Base-by-base conservation (phyloP, 2,329 filamentous ascomycete genomes). In the Botrytis sinoallii region DNA sequence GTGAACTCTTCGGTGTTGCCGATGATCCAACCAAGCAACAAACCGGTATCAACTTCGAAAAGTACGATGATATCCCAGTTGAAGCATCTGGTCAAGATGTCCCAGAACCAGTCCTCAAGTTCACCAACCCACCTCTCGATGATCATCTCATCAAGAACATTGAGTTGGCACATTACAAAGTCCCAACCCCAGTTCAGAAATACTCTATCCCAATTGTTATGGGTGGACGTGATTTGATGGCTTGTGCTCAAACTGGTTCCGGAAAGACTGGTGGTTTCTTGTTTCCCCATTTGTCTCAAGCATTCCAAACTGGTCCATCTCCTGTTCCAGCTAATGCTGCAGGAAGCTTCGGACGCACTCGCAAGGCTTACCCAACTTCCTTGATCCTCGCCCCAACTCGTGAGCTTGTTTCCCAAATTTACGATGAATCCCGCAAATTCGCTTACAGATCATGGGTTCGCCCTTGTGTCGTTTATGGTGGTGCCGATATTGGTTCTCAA, bases 221-320 rank as follows among this genome's bases (percentile, higher is more conserved):
- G 93, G 92, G 91, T 79, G 96, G 96, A 77, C 94, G 96, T 85
- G 96, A 99, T 85, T 88, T 99, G 83, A 99, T 99, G 96, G 96
- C 96, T 84, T 99, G 96, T 88, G 96, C 96, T 81, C 96, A 99
- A 89, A 99, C 96, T 79, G 96, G 95, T 91, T 99, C 96, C 81
- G 96, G 96, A 88, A 99, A 99, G 90, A 99, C 96, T 83, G 96
- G 96, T 87, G 96, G 96, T 88, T 99, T 99, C 90, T 87, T 99
- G 77, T 99, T 99, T 88, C 96, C 96, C 74, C 98, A 99, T 78
- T 89, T 99, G 69, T 98, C 96, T n/a, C 95, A 99, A 85, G 94
- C 95, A 71, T 98, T 95, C 88, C 88, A 93, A 82, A 94, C 91
- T 80, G 96, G 96, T 48, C 96, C 96, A 65, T 95, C 92, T 74